Percentiles rank a stretch among this genome's conserved stretches.
These are phyloP conservation scores for Friedmanniomyces endolithicus DNA, from an alignment of 495 filamentous ascomycete species.

Conservation along the genomic window DNA sequence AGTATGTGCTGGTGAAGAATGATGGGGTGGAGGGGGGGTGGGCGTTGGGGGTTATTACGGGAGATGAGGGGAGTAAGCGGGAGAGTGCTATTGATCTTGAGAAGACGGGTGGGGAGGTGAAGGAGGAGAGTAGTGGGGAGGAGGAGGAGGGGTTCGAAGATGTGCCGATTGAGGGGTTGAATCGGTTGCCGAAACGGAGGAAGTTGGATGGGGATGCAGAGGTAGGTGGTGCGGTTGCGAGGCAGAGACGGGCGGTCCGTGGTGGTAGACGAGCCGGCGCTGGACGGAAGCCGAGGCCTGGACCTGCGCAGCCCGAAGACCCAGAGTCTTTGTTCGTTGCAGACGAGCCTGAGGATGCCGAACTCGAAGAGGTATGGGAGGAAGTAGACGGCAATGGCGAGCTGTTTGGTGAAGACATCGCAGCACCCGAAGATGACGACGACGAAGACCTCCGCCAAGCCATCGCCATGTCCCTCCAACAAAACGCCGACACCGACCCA, in stretches of 20 bases:
- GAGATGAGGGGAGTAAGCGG: constrained; percentile 54
- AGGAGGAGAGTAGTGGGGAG: constrained; percentile 48
- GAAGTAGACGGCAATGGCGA: constrained; percentile 21
- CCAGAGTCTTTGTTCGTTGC: constrained; percentile 56
- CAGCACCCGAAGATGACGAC: constrained; percentile 40
- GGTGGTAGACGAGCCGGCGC: constrained; percentile 19
- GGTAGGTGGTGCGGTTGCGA: constrained; percentile 32
- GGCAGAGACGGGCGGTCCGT: constrained; percentile 29
- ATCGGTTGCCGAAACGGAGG: constrained; percentile 62
- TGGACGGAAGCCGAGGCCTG: constrained; percentile 11
- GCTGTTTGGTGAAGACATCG: constrained; percentile 29
- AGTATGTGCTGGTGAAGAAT: constrained; percentile 94
- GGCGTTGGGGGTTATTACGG: constrained; percentile 78
- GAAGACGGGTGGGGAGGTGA: constrained; percentile 39
- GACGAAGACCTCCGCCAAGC: constrained; percentile 70
- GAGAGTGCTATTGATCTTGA: constrained; percentile 69
- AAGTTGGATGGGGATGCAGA: constrained; percentile 28
- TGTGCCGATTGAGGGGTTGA: constrained; percentile 86
- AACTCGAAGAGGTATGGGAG: constrained; percentile 27
- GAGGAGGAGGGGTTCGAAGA: constrained; percentile 78
- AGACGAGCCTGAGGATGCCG: constrained; percentile 26
- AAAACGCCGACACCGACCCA: constrained; percentile 35
- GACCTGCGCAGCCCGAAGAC: constrained; percentile 18
- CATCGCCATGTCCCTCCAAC: constrained; percentile 65
- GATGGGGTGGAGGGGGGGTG: constrained; percentile 92